A percentile compares a stretch with the other conserved stretches of the same genome.
Evolutionary conservation across 805 yeast genomes (phyloP).

Genomic region (Pichia heedii): DNA sequence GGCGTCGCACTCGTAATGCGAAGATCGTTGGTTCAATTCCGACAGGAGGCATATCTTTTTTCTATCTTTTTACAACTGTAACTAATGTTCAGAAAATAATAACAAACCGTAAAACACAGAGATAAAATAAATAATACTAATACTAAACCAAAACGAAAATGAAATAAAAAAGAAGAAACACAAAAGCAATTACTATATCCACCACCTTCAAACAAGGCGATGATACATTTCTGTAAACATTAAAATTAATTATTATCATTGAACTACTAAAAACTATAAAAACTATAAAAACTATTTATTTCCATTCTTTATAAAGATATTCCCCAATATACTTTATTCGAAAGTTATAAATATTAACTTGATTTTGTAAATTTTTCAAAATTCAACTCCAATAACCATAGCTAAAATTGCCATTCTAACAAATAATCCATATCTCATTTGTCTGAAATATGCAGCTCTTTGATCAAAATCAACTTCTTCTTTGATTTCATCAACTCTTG

Average conservation of each 20-base stretch:
- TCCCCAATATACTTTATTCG: slow-evolving; percentile 13
- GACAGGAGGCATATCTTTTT: slow-evolving; percentile 29
- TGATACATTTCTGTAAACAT: too few species aligned
- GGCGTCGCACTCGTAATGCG: slow-evolving; percentile 41
- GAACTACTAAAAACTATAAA: neutral
- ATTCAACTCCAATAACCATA: slow-evolving; percentile 94
- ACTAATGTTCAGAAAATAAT: too few species aligned
- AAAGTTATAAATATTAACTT: neutral
- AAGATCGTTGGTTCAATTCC: slow-evolving; percentile 38
- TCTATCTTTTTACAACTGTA: neutral
- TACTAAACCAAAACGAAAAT: too few species aligned
- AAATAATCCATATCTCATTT: slow-evolving; percentile 96
- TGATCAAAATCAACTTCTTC: slow-evolving; percentile 99
- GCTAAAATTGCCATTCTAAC: slow-evolving; percentile 98
- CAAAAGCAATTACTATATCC: too few species aligned
- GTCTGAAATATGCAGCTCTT: slow-evolving; percentile 99
- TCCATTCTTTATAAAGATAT: slow-evolving; percentile 2
- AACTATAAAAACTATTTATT: neutral
- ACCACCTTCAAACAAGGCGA: too few species aligned
- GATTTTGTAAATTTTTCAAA: slow-evolving; percentile 27
- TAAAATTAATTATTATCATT: too few species aligned
- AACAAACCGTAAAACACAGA: too few species aligned
- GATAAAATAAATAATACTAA: too few species aligned
- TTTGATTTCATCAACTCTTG: slow-evolving; percentile 91
- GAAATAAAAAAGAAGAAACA: too few species aligned